Evolutionary conservation across 2,329 filamentous ascomycete genomes (phyloP), one percentile per base, ranked within the genome.

Genomic region (Penicillium sp.): DNA sequence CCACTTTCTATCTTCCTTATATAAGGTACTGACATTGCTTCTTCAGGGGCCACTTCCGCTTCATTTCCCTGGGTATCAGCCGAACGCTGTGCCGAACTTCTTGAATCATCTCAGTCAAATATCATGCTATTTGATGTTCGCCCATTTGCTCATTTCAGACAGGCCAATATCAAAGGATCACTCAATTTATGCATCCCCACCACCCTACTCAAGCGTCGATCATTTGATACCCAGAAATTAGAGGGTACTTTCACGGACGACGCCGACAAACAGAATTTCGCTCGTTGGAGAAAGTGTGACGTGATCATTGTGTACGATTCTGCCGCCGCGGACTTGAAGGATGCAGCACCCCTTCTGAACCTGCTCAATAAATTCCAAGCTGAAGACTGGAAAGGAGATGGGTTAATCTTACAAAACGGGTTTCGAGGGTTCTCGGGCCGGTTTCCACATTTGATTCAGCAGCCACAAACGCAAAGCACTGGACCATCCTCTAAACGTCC

Each of bases 171-270:
- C 53, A 78, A 81, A 49, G 87, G 88, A n/a, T 91, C 93, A 0
- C 77, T 99, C 33, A 97, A 95, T 70, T 79, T 99, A 5, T 97
- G 94, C 70, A 96, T 97, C 59, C 94, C 94, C 0, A 97, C 94
- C 0, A 97, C 93, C 0, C 78, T 99, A 15, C 77, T 99, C 19
- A 97, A 97, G 75, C 83, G 94, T 49, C 87, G 91, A 0, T 95
- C 92, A 0, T 97, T 95, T 75, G 93, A 93, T 65, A 84, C 96
- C 13, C 82, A 92, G 60, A 97, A 95, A 70, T 79, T 99, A 33
- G 86, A 90, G 63, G 89, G 92, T 60, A 97, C 91, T 0, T 95
- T 99, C 70, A 88, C 90, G 59, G 84, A 83, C 15, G 84, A 88
- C 7, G 76, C 81, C 2, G 87, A 93, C 57, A 87, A 88, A 62